phyloP scores from a whole-genome alignment of 352 stramenopile species.

The Lagenidium sp. region DNA sequence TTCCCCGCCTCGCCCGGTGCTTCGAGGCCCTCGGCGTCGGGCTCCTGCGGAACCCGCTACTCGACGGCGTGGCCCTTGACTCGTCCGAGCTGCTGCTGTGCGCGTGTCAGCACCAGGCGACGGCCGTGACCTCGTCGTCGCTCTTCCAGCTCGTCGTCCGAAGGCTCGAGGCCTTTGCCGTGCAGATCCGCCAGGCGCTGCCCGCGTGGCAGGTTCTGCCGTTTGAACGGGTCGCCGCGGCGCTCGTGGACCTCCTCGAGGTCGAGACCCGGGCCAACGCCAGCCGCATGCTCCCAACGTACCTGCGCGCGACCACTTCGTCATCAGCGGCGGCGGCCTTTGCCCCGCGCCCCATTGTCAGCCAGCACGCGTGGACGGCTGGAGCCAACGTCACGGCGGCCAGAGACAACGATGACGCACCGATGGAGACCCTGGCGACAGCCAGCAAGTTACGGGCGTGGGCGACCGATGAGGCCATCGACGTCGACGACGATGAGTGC shows the following conservation, averaged over 20 bases:
- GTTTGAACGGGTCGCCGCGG: constrained; percentile 31
- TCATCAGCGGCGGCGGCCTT: too few species aligned
- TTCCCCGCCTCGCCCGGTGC: constrained; percentile 19
- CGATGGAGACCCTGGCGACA: too few species aligned
- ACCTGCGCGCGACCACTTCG: constrained; percentile 19
- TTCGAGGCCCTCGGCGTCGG: constrained; percentile 37
- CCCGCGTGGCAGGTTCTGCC: constrained; percentile 52
- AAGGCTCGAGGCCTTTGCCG: constrained; percentile 43
- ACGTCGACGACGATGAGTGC: background rate
- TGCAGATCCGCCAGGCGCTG: constrained; percentile 26
- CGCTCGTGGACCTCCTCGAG: constrained; percentile 44
- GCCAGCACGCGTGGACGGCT: too few species aligned
- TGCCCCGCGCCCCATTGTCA: too few species aligned
- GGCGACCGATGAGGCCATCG: background rate
- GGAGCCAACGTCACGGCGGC: too few species aligned
- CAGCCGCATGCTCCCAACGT: constrained; percentile 40
- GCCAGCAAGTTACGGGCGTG: background rate
- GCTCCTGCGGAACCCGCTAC: constrained; percentile 45
- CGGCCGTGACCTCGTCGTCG: constrained; percentile 20
- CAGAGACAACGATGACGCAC: too few species aligned
- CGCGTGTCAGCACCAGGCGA: constrained; percentile 31
- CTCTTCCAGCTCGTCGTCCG: constrained; percentile 40
- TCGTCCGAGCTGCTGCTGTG: constrained; percentile 61
- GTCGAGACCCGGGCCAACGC: constrained; percentile 44
- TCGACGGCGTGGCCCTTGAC: constrained; percentile 58